These are phyloP conservation scores for Raphanus hybrid DNA, from an alignment of 441 rosid genomes.

Conservation along the genomic window DNA sequence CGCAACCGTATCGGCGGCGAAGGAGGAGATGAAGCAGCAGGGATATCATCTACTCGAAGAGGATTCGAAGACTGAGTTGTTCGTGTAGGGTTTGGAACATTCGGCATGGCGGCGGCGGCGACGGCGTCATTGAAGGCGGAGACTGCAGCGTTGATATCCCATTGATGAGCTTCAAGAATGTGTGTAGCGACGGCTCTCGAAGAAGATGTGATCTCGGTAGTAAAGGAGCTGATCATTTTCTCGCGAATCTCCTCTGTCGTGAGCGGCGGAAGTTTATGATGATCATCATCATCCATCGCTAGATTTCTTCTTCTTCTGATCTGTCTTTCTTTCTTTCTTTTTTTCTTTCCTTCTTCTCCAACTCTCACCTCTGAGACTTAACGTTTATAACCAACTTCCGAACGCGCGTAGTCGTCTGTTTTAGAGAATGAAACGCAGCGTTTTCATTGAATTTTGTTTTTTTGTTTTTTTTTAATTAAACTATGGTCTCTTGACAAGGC, in stretches of 20 bases:
- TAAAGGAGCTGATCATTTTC: slow-evolving; percentile 52
- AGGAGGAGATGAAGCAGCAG: slow-evolving; percentile 26
- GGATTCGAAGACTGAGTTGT: not conserved
- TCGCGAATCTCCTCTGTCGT: slow-evolving; percentile 31
- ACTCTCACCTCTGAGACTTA: too few species aligned
- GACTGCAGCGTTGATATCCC: slow-evolving; percentile 66
- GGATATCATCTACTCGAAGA: not conserved
- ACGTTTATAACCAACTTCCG: too few species aligned
- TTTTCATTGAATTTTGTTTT: too few species aligned
- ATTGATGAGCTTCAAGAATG: slow-evolving; percentile 70
- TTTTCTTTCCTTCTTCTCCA: too few species aligned
- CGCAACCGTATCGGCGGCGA: slow-evolving; percentile 50
- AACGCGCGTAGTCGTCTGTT: too few species aligned
- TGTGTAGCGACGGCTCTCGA: slow-evolving; percentile 59
- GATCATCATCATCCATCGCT: slow-evolving; percentile 39
- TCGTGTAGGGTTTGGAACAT: slow-evolving; percentile 12
- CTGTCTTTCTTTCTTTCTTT: not conserved
- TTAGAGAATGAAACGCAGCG: too few species aligned
- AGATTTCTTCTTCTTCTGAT: too few species aligned
- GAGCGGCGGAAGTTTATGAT: not conserved
- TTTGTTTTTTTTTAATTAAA: too few species aligned
- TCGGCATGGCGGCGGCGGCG: not conserved
- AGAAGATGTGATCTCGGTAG: slow-evolving; percentile 56
- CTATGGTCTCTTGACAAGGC: too few species aligned
- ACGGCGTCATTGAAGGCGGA: slow-evolving; percentile 60